Percentiles rank a stretch among this genome's conserved stretches.
These are phyloP conservation scores for Blastocystis hominis DNA, from an alignment of 352 stramenopile genomes.

Conservation along the genomic window DNA sequence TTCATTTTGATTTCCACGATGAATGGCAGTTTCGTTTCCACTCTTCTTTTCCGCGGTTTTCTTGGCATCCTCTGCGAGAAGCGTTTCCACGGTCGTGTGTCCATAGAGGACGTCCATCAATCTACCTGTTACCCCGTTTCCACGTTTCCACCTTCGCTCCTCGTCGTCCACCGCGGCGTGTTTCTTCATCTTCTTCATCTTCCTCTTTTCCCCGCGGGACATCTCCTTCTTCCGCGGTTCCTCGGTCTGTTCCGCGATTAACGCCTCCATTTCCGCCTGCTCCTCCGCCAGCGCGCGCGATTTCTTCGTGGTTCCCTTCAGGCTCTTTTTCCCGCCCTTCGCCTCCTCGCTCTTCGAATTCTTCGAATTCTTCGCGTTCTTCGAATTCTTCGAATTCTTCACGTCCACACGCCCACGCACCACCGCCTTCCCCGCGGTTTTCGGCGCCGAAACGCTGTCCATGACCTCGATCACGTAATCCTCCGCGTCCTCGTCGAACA, in stretches of 20 bases:
- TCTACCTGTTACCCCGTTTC: neutral
- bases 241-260: neutral
- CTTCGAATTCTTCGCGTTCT: neutral
- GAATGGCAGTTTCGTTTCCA: neutral
- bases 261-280: constrained; percentile 45
- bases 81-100: neutral
- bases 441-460: neutral
- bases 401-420: constrained; percentile 16
- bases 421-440: constrained; percentile 33
- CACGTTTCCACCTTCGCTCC: neutral
- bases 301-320: constrained; percentile 55
- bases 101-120: constrained; percentile 35
- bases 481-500: constrained; percentile 1
- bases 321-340: constrained; percentile 17
- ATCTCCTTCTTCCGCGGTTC: constrained; percentile 59
- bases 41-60: neutral
- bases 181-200: constrained; percentile 69
- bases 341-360: neutral
- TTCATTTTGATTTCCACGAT: neutral
- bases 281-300: constrained; percentile 25
- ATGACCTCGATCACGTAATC: constrained; percentile 45
- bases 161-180: constrained; percentile 17
- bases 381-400: neutral
- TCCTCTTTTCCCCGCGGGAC: constrained; percentile 69
- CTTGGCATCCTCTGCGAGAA: neutral